A percentile compares a stretch with the other conserved stretches of the same genome.
phyloP scores from a whole-genome alignment of 768 basidiomycete species.

The Panus rudis region DNA sequence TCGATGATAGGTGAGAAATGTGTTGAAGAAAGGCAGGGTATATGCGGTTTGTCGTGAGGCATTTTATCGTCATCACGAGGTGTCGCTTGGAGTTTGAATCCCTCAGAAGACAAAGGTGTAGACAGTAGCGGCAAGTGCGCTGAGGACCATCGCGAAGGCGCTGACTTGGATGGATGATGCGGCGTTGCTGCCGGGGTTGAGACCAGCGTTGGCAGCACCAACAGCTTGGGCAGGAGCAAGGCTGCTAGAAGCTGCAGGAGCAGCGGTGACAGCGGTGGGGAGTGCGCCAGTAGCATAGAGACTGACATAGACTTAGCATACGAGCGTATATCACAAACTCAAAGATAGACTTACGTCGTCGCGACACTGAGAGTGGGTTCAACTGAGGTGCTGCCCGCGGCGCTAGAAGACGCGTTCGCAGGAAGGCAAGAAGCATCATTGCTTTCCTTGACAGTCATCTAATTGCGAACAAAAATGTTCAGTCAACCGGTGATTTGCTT shows the following conservation, averaged over 20 bases:
- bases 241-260: conserved; percentile 12
- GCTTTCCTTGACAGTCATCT: conserved; percentile 33
- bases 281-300: conserved; percentile 4
- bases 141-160: conserved; percentile 5
- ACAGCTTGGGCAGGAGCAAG: conserved; percentile 15
- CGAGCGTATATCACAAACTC: conserved; percentile 1
- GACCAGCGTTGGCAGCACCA: conserved; percentile 31
- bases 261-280: conserved; percentile 7
- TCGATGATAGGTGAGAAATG: too few species aligned
- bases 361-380: neutral
- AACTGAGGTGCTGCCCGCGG: neutral
- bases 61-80: neutral
- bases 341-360: neutral
- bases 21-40: neutral
- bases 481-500: neutral
- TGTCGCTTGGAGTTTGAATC: neutral
- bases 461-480: neutral
- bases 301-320: conserved; percentile 8
- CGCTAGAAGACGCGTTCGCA: conserved; percentile 9
- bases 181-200: conserved; percentile 16
- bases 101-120: neutral
- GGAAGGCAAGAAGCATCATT: conserved; percentile 32
- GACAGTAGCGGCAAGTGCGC: conserved; percentile 6
- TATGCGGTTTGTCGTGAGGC: neutral
- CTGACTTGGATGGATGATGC: conserved; percentile 18